A percentile compares a stretch with the other conserved stretches of the same genome.
Evolutionary conservation across 108 stramenopile genomes (phyloP).

Genomic region (Conticribra weissflogii): DNA sequence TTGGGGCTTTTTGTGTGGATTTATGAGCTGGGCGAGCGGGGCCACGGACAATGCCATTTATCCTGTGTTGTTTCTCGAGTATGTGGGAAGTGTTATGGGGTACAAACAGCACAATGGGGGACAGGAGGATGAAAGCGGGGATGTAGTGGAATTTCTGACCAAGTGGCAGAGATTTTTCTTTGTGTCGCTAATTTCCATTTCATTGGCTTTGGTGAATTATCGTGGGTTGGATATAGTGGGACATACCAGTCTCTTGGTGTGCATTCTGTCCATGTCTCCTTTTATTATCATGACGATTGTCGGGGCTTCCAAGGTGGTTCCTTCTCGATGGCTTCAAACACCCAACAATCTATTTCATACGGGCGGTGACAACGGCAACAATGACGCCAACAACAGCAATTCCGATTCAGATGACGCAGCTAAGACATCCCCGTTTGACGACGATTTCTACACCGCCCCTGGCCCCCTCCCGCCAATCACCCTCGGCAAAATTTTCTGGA

Average conservation of each 20-base stretch:
- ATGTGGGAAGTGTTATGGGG: slow-evolving; percentile 25
- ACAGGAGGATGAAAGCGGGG: not conserved
- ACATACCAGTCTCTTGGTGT: slow-evolving; percentile 77
- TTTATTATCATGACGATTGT: slow-evolving; percentile 80
- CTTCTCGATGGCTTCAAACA: slow-evolving; percentile 77
- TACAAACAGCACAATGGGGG: no score
- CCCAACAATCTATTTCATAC: slow-evolving; percentile 47
- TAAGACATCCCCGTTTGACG: slow-evolving; percentile 60
- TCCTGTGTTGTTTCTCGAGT: slow-evolving; percentile 39
- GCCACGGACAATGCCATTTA: slow-evolving; percentile 40
- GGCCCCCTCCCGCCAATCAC: slow-evolving; percentile 50
- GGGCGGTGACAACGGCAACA: not conserved
- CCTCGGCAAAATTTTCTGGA: slow-evolving; percentile 81
- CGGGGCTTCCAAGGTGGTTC: slow-evolving; percentile 72
- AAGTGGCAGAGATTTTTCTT: slow-evolving; percentile 10
- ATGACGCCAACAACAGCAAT: not conserved
- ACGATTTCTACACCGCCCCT: slow-evolving; percentile 44
- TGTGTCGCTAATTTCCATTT: slow-evolving; percentile 76
- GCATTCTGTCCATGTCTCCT: slow-evolving; percentile 88
- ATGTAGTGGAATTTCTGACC: not conserved
- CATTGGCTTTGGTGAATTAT: slow-evolving; percentile 85
- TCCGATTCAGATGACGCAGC: no score
- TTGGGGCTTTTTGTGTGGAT: slow-evolving; percentile 87
- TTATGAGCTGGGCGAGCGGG: slow-evolving; percentile 56
- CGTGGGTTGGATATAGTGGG: slow-evolving; percentile 90